These are phyloP conservation scores for Tinospora cordifolia DNA, from an alignment of 164 flowering plant species.

Conservation along the genomic window DNA sequence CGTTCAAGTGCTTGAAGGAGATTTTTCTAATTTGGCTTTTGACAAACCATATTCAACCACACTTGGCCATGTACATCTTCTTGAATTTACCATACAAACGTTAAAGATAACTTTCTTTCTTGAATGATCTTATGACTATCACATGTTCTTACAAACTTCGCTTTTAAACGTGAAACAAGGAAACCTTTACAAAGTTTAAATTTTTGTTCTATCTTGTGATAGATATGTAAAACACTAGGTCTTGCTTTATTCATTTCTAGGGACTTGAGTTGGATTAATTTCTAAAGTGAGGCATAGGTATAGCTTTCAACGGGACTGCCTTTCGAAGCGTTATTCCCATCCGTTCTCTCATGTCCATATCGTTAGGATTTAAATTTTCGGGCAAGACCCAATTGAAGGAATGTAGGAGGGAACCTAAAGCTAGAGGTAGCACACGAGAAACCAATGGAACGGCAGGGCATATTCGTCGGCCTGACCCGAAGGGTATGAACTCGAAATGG, in stretches of 20 bases:
- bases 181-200: too few species aligned
- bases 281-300: slow-evolving; percentile 4
- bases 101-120: too few species aligned
- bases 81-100: too few species aligned
- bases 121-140: too few species aligned
- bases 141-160: too few species aligned
- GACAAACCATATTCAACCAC: too few species aligned
- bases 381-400: slow-evolving; percentile 43
- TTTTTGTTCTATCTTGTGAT: too few species aligned
- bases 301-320: slow-evolving; percentile 11
- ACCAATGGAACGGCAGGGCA: slow-evolving; percentile 49
- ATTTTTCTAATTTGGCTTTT: too few species aligned
- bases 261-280: not conserved
- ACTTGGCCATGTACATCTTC: too few species aligned
- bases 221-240: not conserved
- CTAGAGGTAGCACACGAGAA: slow-evolving; percentile 28
- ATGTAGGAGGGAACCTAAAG: slow-evolving; percentile 39
- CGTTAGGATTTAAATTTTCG: slow-evolving; percentile 10
- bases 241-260: not conserved
- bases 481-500: slow-evolving; percentile 38
- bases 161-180: too few species aligned
- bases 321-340: slow-evolving; percentile 13
- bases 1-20: too few species aligned
- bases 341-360: slow-evolving; percentile 34
- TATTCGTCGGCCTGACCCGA: slow-evolving; percentile 54